These are phyloP conservation scores for Emergomyces pasteurianus DNA, from an alignment of 2,329 filamentous ascomycete species.

Conservation along the genomic window DNA sequence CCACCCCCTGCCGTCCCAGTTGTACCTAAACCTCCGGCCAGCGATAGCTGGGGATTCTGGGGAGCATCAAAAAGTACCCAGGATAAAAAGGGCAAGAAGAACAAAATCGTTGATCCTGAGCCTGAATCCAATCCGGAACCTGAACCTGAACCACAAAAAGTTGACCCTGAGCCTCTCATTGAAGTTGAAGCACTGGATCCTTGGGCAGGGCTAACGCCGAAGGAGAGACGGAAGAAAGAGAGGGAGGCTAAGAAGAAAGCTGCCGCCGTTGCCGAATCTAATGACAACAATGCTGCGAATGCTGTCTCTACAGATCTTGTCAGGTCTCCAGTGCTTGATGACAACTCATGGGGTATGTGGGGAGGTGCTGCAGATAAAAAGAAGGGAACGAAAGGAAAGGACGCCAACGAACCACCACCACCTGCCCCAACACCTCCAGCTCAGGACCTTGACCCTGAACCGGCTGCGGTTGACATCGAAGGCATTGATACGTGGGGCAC, in stretches of 20 bases:
- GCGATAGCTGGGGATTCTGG: slow-evolving; percentile 18
- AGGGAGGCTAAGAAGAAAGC: slow-evolving; percentile 34
- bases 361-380: slow-evolving; percentile 35
- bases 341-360: slow-evolving; percentile 24
- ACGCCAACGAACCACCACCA: slow-evolving; percentile 33
- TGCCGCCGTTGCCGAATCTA: slow-evolving; percentile 18
- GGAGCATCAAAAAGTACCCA: slow-evolving; percentile 31
- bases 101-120: slow-evolving; percentile 9
- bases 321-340: slow-evolving; percentile 9
- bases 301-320: slow-evolving; percentile 9
- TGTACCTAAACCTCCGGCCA: slow-evolving; percentile 7
- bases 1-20: slow-evolving; percentile 16
- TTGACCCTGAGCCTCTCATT: slow-evolving; percentile 13
- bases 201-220: slow-evolving; percentile 30
- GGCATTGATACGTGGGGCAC: slow-evolving; percentile 30
- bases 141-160: slow-evolving; percentile 14
- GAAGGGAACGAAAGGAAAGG: slow-evolving; percentile 36
- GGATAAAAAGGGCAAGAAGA: slow-evolving; percentile 23
- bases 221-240: slow-evolving; percentile 38
- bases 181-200: slow-evolving; percentile 15
- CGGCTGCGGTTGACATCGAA: slow-evolving; percentile 18
- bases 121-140: slow-evolving; percentile 7
- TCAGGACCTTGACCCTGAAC: slow-evolving; percentile 32
- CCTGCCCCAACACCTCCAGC: slow-evolving; percentile 38
- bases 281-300: slow-evolving; percentile 19